These are phyloP conservation scores for Pisolithus orientalis DNA, from an alignment of 768 basidiomycete genomes.

Conservation along the genomic window DNA sequence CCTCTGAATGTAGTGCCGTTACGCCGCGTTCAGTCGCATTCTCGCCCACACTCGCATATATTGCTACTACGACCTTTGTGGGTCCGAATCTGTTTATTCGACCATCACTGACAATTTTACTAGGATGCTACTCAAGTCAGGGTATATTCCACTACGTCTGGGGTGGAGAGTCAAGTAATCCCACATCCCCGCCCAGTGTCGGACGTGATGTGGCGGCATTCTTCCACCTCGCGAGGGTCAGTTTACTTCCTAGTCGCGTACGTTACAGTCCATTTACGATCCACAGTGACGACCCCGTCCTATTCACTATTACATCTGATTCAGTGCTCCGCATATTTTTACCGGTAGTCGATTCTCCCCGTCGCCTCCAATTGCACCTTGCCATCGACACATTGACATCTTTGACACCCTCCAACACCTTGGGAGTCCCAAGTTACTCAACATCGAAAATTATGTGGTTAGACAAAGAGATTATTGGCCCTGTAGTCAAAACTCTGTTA, in stretches of 20 bases:
- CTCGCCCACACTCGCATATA: slow-evolving; percentile 72
- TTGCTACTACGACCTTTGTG: slow-evolving; percentile 60
- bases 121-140: slow-evolving; percentile 56
- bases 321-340: slow-evolving; percentile 79
- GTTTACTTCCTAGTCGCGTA: slow-evolving; percentile 20
- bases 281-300: slow-evolving; percentile 62
- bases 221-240: slow-evolving; percentile 60
- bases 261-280: slow-evolving; percentile 3
- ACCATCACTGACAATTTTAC: slow-evolving; percentile 4
- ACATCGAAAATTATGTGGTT: slow-evolving; percentile 61
- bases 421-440: slow-evolving; percentile 20
- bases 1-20: slow-evolving; percentile 33
- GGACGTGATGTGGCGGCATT: slow-evolving; percentile 68
- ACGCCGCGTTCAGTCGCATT: slow-evolving; percentile 52
- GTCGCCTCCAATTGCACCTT: slow-evolving; percentile 78
- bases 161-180: slow-evolving; percentile 59
- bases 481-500: slow-evolving; percentile 40
- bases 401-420: slow-evolving; percentile 34
- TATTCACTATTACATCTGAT: slow-evolving; percentile 82
- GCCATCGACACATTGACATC: slow-evolving; percentile 69
- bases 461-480: slow-evolving; percentile 53
- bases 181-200: slow-evolving; percentile 68
- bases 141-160: slow-evolving; percentile 68
- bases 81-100: slow-evolving; percentile 11
- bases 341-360: slow-evolving; percentile 82